phyloP scores from a whole-genome alignment of 176 grass and related monocot genomes.

The Raddia distichophylla region DNA sequence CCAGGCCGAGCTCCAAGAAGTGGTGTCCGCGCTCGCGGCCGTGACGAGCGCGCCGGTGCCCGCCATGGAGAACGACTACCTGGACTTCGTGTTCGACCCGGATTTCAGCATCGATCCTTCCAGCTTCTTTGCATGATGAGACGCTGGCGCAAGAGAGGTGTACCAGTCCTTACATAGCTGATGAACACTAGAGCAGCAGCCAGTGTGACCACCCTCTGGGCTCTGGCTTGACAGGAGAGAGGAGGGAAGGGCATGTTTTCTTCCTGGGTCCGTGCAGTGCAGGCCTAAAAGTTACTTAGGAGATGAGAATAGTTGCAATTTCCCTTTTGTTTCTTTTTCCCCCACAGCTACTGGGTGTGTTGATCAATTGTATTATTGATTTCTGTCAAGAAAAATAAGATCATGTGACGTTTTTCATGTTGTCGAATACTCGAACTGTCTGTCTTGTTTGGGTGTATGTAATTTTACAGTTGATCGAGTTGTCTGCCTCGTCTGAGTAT shows the following conservation, averaged over 20 bases:
- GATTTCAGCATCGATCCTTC: conserved; percentile 31
- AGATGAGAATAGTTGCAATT: conserved; percentile 17
- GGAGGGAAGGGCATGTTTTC: conserved; percentile 51
- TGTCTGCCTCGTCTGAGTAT: background rate
- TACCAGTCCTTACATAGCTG: background rate
- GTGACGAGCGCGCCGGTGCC: conserved; percentile 26
- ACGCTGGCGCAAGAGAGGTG: background rate
- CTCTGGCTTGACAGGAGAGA: conserved; percentile 19
- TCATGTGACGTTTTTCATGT: background rate
- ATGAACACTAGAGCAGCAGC: conserved; percentile 12
- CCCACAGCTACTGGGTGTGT: background rate
- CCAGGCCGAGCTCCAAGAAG: conserved; percentile 30
- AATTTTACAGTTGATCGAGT: background rate
- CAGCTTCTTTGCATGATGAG: conserved; percentile 47
- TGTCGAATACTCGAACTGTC: background rate
- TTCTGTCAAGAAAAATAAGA: conserved; percentile 42
- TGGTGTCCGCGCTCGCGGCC: conserved; percentile 48
- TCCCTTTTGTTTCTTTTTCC: background rate
- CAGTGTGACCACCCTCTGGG: conserved; percentile 35
- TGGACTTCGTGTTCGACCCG: conserved; percentile 25
- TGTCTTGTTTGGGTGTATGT: background rate
- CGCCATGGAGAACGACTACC: conserved; percentile 37
- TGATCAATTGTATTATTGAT: conserved; percentile 38
- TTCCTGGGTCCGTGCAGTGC: conserved; percentile 39
- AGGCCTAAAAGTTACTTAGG: conserved; percentile 31